Percentiles rank a stretch among this genome's conserved stretches.
Evolutionary conservation across 768 basidiomycete genomes (phyloP).

Genomic region (Hypholoma fasciculare): DNA sequence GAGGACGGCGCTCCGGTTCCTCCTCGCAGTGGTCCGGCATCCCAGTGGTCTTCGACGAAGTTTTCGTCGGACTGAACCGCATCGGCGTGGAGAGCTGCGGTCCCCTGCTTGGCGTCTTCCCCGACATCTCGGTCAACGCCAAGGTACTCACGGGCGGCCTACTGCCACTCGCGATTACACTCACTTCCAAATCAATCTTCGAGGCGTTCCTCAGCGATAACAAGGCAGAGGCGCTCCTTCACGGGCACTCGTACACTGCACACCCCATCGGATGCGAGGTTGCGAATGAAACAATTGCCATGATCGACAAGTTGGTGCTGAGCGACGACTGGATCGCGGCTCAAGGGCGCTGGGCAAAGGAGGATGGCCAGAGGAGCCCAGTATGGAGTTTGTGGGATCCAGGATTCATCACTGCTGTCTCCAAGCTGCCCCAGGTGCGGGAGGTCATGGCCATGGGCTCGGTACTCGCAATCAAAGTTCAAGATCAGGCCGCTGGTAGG

Average conservation of each 20-base stretch:
- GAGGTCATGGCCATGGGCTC: slow-evolving; percentile 89
- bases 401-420: slow-evolving; percentile 64
- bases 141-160: slow-evolving; percentile 95
- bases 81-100: slow-evolving; percentile 69
- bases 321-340: slow-evolving; percentile 63
- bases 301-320: slow-evolving; percentile 52
- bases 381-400: slow-evolving; percentile 93
- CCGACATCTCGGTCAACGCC: slow-evolving; percentile 91
- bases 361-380: slow-evolving; percentile 19
- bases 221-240: slow-evolving; percentile 86
- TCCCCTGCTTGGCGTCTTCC: slow-evolving; percentile 67
- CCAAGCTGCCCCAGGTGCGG: slow-evolving; percentile 53
- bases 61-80: slow-evolving; percentile 91
- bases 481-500: slow-evolving; percentile 56
- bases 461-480: slow-evolving; percentile 77
- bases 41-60: slow-evolving; percentile 95
- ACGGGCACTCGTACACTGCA: slow-evolving; percentile 96
- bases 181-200: slow-evolving; percentile 82
- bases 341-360: slow-evolving; percentile 53
- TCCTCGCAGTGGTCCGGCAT: slow-evolving; percentile 59
- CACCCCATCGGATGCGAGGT: slow-evolving; percentile 93
- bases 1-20: slow-evolving; percentile 39
- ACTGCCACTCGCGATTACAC: slow-evolving; percentile 81
- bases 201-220: slow-evolving; percentile 69
- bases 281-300: slow-evolving; percentile 74